Conservation (phyloP, 306 rosid species). For the Prunus padus region DNA sequence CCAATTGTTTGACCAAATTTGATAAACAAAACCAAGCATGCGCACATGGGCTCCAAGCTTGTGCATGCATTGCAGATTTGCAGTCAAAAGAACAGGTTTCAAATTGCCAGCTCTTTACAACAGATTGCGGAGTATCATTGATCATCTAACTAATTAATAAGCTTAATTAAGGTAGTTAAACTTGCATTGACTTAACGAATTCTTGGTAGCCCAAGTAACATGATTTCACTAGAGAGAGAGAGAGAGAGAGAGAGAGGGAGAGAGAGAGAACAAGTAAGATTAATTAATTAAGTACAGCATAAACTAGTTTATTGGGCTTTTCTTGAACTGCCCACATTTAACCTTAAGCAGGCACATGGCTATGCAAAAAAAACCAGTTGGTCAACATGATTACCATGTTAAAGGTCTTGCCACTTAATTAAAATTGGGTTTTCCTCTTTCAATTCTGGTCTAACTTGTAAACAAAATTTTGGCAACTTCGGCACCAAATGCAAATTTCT, state of each 20-base stretch:
- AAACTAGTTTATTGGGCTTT: background rate
- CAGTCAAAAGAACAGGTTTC: background rate
- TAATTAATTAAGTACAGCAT: background rate
- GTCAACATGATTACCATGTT: background rate
- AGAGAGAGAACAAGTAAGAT: background rate
- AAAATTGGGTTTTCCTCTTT: background rate
- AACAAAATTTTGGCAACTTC: background rate
- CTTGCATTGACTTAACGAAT: background rate
- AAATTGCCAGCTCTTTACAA: background rate
- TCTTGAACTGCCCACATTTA: background rate
- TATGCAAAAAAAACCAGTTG: background rate
- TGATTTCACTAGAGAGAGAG: background rate
- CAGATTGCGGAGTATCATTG: background rate
- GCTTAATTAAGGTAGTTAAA: background rate
- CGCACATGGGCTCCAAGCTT: background rate
- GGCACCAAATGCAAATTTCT: background rate
- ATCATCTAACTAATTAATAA: background rate
- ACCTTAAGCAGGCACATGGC: conserved; percentile 4
- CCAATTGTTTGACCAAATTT: no score
- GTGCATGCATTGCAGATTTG: background rate
- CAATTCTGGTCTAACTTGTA: background rate
- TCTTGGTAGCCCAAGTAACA: background rate
- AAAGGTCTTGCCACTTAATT: background rate
- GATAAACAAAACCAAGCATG: no score
- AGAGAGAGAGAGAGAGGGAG: background rate